Evolutionary conservation across 495 filamentous ascomycete genomes (phyloP), one percentile per base, ranked within the genome.

Genomic region (Letharia columbiana): DNA sequence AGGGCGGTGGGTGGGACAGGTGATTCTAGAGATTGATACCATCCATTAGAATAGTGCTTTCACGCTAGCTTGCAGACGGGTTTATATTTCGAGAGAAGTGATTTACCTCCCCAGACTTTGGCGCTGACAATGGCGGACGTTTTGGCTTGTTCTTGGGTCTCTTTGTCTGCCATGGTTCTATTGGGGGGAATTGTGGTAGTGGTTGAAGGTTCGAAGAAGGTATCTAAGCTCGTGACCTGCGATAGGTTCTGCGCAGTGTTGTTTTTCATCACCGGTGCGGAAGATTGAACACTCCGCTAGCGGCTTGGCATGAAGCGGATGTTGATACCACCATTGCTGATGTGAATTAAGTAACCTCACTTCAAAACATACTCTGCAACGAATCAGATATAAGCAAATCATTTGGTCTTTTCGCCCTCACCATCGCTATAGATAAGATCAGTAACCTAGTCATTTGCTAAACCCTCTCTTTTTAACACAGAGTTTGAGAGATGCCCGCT

Each of bases 1-100:
- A 93, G 87, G 23, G 88, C 78, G 41, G 87, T 89, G 10, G 92
- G 86, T 18, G 92, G 88, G 40, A 96, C 78, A 42, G 92, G 82
- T 67, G 88, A 88, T 78, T 89, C 92, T 96, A 60, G 52, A 57
- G 62, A 44, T 28, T 28, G 23, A 28, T 28, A 28, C 23, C 23
- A 28, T 59, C 18, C 44, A 12, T 15, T 50, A 13, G 69, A 65
- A 60, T 0, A 28, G 23, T 28, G 23, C 23, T 28, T 28, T 28
- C 23, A 28, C 23, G 23, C 23, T 28, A 70, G n/a, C 65, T 70
- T 71, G 62, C 68, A 62, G 65, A 58, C 66, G 62, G 42, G 23
- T 28, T 28, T 28, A 1, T 58, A 63, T 60, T 37, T n/a, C 18
- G 40, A 44, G 41, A 40, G 45, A 54, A 23, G 20, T 47, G 47